Conservation (phyloP, 495 filamentous ascomycete species). For the Penicillium antarcticum region DNA sequence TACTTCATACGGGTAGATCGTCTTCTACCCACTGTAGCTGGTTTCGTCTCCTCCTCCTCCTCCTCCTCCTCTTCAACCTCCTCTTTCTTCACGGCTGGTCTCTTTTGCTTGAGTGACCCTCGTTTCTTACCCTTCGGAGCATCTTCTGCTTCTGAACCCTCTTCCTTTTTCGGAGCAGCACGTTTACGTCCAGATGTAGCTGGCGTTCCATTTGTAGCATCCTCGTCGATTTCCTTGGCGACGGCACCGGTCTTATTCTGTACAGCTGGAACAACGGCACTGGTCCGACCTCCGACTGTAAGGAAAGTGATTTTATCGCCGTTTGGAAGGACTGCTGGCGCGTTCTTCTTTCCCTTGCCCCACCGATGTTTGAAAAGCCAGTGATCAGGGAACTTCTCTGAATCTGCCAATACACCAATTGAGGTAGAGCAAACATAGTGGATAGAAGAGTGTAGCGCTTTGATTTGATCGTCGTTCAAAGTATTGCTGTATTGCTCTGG, state of each 20-base stretch:
- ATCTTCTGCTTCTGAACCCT: conserved; percentile 23
- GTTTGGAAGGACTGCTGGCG: conserved; percentile 63
- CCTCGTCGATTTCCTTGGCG: conserved; percentile 32
- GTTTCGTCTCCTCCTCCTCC: conserved; percentile 17
- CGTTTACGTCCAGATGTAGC: conserved; percentile 36
- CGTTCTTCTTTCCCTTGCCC: conserved; percentile 83
- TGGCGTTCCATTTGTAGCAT: conserved; percentile 16
- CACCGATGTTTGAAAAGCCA: conserved; percentile 94
- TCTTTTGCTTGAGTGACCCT: conserved; percentile 20
- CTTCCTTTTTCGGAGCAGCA: conserved; percentile 29
- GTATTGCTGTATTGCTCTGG: conserved; percentile 90
- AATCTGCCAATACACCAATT: conserved; percentile 76
- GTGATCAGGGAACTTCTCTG: conserved; percentile 75
- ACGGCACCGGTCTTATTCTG: conserved; percentile 75
- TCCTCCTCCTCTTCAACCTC: conserved; percentile 22
- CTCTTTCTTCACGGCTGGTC: conserved; percentile 22
- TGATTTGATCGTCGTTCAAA: conserved; percentile 67
- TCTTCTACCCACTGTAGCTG: conserved; percentile 19
- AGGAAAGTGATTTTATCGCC: conserved; percentile 79
- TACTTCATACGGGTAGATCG: conserved; percentile 35
- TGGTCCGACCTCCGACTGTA: conserved; percentile 86
- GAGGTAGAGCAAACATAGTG: conserved; percentile 75
- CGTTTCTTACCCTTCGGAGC: conserved; percentile 19
- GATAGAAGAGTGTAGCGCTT: conserved; percentile 67
- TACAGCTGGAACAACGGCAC: conserved; percentile 75